A percentile compares a stretch with the other conserved stretches of the same genome.
phyloP scores from a whole-genome alignment of 2,329 filamentous ascomycete species.

The Apiospora pterosperma region DNA sequence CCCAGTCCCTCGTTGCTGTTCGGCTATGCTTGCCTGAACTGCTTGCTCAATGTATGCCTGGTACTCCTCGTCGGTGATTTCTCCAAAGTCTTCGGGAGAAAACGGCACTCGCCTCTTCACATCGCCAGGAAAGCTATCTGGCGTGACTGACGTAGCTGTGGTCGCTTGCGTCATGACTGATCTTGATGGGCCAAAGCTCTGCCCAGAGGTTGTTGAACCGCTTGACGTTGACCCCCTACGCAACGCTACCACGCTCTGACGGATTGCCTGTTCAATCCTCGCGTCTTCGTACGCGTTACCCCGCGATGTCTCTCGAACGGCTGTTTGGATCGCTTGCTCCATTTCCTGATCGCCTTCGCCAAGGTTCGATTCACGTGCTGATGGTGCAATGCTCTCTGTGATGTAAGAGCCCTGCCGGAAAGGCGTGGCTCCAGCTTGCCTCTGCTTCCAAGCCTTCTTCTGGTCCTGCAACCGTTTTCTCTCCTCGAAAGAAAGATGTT shows the following conservation, averaged over 20 bases:
- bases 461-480: constrained; percentile 47
- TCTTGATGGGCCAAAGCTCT: no score
- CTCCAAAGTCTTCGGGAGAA: constrained; percentile 33
- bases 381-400: constrained; percentile 16
- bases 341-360: constrained; percentile 54
- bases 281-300: constrained; percentile 69
- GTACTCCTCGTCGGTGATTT: constrained; percentile 55
- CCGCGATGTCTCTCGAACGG: constrained; percentile 66
- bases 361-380: constrained; percentile 9
- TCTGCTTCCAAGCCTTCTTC: constrained; percentile 40
- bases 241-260: constrained; percentile 64
- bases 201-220: neutral
- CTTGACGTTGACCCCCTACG: constrained; percentile 16
- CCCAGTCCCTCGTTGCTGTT: constrained; percentile 18
- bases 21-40: constrained; percentile 47
- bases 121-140: constrained; percentile 19
- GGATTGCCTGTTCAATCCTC: constrained; percentile 69
- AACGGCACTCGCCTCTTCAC: constrained; percentile 16
- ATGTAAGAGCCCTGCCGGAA: constrained; percentile 8
- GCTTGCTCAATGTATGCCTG: constrained; percentile 54
- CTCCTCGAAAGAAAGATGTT: constrained; percentile 47
- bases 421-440: constrained; percentile 19
- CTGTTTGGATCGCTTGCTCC: constrained; percentile 67
- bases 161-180: constrained; percentile 8
- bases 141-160: neutral